Conservation (phyloP, 805 yeast species). For the Starmerella vitae region DNA sequence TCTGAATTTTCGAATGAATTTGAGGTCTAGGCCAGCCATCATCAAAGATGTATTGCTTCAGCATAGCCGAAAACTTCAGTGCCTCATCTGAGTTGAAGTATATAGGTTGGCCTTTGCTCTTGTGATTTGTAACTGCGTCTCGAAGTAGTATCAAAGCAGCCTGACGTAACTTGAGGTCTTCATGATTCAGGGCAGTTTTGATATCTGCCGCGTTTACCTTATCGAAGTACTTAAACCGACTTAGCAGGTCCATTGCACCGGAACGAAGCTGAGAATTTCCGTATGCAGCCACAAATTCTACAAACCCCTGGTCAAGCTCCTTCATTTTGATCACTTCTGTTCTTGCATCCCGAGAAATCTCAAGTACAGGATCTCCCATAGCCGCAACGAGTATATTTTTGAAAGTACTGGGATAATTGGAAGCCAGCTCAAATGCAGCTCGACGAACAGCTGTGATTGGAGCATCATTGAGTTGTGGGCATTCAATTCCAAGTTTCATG, state of each 20-base stretch:
- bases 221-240: conserved; percentile 38
- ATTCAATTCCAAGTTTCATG: conserved; percentile 8
- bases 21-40: conserved; percentile 27
- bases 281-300: conserved; percentile 43
- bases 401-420: conserved; percentile 22
- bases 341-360: conserved; percentile 39
- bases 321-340: conserved; percentile 38
- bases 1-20: conserved; percentile 3
- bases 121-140: background rate
- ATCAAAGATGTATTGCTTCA: conserved; percentile 20
- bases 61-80: conserved; percentile 5
- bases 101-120: too few relatives aligned
- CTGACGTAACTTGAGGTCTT: conserved; percentile 39
- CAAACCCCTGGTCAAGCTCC: conserved; percentile 30
- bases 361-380: conserved; percentile 43
- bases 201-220: conserved; percentile 39
- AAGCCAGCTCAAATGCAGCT: conserved; percentile 32
- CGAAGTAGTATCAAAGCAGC: conserved; percentile 35
- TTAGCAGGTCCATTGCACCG: conserved; percentile 7
- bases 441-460: conserved; percentile 34
- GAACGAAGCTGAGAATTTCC: conserved; percentile 34
- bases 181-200: conserved; percentile 11
- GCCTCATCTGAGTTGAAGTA: background rate
- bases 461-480: conserved; percentile 33
- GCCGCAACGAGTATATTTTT: conserved; percentile 44